Conservation (phyloP, 768 basidiomycete genomes). For the Serendipita sp. region DNA sequence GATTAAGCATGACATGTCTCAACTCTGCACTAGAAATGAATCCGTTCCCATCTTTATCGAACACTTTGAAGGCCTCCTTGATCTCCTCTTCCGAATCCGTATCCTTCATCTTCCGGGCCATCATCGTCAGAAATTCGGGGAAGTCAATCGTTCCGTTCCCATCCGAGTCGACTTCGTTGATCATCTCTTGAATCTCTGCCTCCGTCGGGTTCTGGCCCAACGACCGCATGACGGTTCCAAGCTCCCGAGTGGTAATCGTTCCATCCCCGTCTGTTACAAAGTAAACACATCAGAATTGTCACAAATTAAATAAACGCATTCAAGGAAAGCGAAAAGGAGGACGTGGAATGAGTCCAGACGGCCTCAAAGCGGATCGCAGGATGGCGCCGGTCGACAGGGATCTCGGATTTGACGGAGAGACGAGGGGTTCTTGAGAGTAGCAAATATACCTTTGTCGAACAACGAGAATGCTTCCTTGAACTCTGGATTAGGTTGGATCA, state of each 20-base stretch:
- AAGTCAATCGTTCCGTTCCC: conserved; percentile 81
- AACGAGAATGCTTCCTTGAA: conserved; percentile 99
- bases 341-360: too few relatives aligned
- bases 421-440: conserved; percentile 13
- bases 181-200: conserved; percentile 86
- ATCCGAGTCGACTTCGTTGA: conserved; percentile 86
- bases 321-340: conserved; percentile 2
- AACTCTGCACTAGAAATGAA: conserved; percentile 77
- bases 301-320: background rate
- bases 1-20: conserved; percentile 79
- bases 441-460: conserved; percentile 73
- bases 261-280: conserved; percentile 69
- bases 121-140: conserved; percentile 70
- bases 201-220: conserved; percentile 88
- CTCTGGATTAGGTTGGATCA: conserved; percentile 33
- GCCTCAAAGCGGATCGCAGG: background rate
- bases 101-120: conserved; percentile 81
- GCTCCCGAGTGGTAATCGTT: conserved; percentile 80
- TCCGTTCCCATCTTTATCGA: conserved; percentile 92
- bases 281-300: too few relatives aligned
- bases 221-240: conserved; percentile 88
- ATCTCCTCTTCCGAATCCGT: conserved; percentile 91
- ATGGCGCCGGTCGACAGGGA: conserved; percentile 1
- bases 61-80: conserved; percentile 91
- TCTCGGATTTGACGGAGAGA: conserved; percentile 3